These are phyloP conservation scores for Multifurca ochricompacta DNA, from an alignment of 768 basidiomycete genomes.

Conservation along the genomic window DNA sequence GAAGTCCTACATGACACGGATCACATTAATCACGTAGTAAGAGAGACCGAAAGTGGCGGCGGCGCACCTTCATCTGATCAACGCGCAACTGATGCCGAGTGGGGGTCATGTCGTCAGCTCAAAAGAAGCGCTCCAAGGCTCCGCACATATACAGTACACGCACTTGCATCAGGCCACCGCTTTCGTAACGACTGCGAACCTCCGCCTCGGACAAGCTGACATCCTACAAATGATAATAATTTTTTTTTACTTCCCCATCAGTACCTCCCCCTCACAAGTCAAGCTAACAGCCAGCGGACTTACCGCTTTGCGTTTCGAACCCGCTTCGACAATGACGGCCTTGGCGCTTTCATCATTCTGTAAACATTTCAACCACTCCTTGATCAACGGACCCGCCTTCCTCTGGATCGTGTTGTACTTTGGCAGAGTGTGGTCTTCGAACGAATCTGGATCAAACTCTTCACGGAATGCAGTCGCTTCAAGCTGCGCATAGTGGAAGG, in stretches of 20 bases:
- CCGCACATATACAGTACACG: constrained; percentile 3
- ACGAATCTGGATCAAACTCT: constrained; percentile 68
- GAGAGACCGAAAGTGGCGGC: neutral
- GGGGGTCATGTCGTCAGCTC: neutral
- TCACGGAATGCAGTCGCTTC: constrained; percentile 91
- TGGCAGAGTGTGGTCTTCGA: constrained; percentile 79
- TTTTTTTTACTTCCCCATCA: neutral
- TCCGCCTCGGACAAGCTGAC: constrained; percentile 62
- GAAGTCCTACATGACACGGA: constrained; percentile 46
- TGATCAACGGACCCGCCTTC: constrained; percentile 52
- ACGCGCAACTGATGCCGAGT: constrained; percentile 49
- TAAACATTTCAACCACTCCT: constrained; percentile 62
- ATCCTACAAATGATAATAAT: constrained; percentile 47
- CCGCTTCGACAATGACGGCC: constrained; percentile 37
- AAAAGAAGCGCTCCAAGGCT: constrained; percentile 7
- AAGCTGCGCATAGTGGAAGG: constrained; percentile 83
- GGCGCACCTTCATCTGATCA: constrained; percentile 68
- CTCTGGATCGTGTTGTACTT: constrained; percentile 72
- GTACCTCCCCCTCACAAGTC: neutral
- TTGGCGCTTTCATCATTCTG: constrained; percentile 57
- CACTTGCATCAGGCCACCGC: constrained; percentile 61
- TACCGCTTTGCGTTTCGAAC: constrained; percentile 69
- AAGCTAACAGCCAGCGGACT: constrained; percentile 24
- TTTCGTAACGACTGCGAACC: constrained; percentile 57
- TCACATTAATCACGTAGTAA: constrained; percentile 1